Evolutionary conservation across 805 yeast genomes (phyloP).

Genomic region (Candida wancherniae): DNA sequence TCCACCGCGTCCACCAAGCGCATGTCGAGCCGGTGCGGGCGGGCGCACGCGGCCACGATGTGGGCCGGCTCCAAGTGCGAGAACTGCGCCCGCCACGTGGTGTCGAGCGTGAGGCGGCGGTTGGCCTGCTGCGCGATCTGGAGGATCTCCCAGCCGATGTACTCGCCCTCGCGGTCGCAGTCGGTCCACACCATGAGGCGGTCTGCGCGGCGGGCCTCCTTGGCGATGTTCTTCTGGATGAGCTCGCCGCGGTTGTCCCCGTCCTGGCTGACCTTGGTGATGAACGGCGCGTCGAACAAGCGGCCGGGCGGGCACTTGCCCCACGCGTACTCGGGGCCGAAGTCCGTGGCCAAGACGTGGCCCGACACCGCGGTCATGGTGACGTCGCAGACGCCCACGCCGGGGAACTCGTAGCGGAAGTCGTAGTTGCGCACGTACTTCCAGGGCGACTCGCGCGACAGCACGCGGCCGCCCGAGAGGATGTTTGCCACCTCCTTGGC

Average conservation of each 20-base stretch:
- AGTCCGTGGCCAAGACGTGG: constrained; percentile 66
- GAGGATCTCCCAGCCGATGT: constrained; percentile 43
- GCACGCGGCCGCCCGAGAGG: constrained; percentile 66
- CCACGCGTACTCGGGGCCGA: constrained; percentile 60
- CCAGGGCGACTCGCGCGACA: constrained; percentile 44
- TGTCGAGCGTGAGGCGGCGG: constrained; percentile 38
- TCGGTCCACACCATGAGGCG: constrained; percentile 94
- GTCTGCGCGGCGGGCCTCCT: constrained; percentile 57
- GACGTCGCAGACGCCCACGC: constrained; percentile 62
- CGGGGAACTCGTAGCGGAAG: constrained; percentile 62
- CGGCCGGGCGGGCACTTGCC: constrained; percentile 59
- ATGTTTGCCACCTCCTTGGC: constrained; percentile 77
- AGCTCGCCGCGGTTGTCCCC: constrained; percentile 24
- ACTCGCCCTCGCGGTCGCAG: constrained; percentile 44
- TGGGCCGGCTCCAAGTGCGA: constrained; percentile 82
- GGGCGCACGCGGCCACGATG: constrained; percentile 65
- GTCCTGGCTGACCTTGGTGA: constrained; percentile 33
- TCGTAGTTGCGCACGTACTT: constrained; percentile 78
- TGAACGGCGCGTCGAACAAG: constrained; percentile 68
- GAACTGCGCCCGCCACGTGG: constrained; percentile 70
- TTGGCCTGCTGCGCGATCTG: constrained; percentile 60
- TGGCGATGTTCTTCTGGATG: constrained; percentile 61
- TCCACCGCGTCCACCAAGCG: constrained; percentile 77
- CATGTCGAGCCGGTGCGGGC: constrained; percentile 60
- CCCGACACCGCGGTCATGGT: constrained; percentile 94